These are phyloP conservation scores for Candida cerambycidarum DNA, from an alignment of 805 yeast species.

Conservation along the genomic window DNA sequence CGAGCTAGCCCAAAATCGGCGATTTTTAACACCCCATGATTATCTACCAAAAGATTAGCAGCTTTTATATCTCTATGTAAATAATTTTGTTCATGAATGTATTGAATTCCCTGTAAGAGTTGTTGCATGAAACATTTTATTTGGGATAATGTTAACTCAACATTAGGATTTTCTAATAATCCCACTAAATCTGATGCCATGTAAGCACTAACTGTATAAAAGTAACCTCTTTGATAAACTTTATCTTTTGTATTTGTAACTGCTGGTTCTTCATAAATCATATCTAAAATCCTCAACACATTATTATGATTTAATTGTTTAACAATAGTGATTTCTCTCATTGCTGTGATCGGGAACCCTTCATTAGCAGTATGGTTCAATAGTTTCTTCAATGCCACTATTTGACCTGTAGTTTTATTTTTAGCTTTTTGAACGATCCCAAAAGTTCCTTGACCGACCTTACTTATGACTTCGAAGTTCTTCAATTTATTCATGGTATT, in stretches of 20 bases:
- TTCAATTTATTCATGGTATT: slow-evolving; percentile 31
- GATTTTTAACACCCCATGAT: slow-evolving; percentile 73
- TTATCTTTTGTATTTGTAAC: slow-evolving; percentile 32
- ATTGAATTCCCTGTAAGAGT: slow-evolving; percentile 75
- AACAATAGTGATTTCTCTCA: slow-evolving; percentile 84
- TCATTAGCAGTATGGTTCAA: slow-evolving; percentile 75
- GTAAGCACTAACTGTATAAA: slow-evolving; percentile 89
- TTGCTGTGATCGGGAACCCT: slow-evolving; percentile 91
- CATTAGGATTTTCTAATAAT: slow-evolving; percentile 73
- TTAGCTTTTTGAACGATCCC: slow-evolving; percentile 82
- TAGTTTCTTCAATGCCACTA: slow-evolving; percentile 87
- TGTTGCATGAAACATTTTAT: slow-evolving; percentile 83
- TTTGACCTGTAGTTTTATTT: slow-evolving; percentile 47
- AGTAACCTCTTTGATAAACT: slow-evolving; percentile 43
- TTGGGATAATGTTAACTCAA: slow-evolving; percentile 59
- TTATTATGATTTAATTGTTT: slow-evolving; percentile 69
- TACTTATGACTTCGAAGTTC: slow-evolving; percentile 34
- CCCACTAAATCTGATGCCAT: slow-evolving; percentile 94
- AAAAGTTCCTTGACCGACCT: slow-evolving; percentile 48
- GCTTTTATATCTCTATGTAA: slow-evolving; percentile 93
- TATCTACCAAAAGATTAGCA: slow-evolving; percentile 85
- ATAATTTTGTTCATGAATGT: slow-evolving; percentile 61
- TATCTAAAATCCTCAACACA: slow-evolving; percentile 73
- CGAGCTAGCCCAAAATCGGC: slow-evolving; percentile 97
- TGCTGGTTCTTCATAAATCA: slow-evolving; percentile 52